Evolutionary conservation across 192 early-diverging fungal species (phyloP).

Genomic region (Dissophora ornata): DNA sequence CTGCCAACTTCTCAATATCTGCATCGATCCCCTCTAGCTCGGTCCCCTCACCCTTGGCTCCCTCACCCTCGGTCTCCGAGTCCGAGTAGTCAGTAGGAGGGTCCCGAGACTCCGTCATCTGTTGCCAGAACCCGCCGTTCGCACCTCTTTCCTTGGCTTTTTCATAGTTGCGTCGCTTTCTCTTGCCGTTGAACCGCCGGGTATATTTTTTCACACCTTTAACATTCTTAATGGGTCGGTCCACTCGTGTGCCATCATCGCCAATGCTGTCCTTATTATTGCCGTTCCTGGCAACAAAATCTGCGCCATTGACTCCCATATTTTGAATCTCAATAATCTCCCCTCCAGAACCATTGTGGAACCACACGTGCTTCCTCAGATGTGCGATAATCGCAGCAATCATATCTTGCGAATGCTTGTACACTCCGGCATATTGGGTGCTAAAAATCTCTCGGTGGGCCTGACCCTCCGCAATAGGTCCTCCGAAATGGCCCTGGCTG

Average conservation of each 20-base stretch:
- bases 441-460: constrained; percentile 14
- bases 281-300: background rate
- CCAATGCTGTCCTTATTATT: background rate
- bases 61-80: constrained; percentile 14
- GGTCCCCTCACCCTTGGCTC: background rate
- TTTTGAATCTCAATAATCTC: constrained; percentile 23
- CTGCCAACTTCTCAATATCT: constrained; percentile 7
- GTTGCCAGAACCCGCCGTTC: background rate
- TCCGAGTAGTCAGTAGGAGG: constrained; percentile 40
- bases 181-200: constrained; percentile 26
- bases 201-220: constrained; percentile 44
- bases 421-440: background rate
- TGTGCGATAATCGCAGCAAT: constrained; percentile 31
- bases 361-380: constrained; percentile 25
- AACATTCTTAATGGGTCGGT: constrained; percentile 7
- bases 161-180: constrained; percentile 19
- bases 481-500: background rate
- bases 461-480: background rate
- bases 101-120: background rate
- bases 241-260: background rate
- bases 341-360: constrained; percentile 33
- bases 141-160: background rate
- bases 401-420: constrained; percentile 41
- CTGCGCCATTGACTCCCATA: constrained; percentile 20
- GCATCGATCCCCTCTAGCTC: constrained; percentile 6